Conservation (phyloP, 75 land plant genomes). For the Picea sitchensis region DNA sequence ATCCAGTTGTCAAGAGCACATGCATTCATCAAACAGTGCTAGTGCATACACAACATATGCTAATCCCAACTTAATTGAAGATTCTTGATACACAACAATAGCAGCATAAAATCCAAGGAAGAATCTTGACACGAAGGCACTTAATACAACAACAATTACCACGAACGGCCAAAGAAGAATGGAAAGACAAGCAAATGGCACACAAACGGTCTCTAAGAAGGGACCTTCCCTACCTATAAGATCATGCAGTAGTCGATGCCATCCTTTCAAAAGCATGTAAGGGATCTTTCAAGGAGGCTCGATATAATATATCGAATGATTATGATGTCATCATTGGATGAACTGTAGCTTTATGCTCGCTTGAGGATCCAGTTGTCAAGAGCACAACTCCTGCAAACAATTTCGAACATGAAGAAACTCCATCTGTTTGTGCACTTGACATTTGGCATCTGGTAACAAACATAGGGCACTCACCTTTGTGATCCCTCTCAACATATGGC, state of each 20-base stretch:
- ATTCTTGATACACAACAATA: conserved; percentile 46
- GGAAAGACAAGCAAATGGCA: conserved; percentile 42
- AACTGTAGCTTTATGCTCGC: too few relatives aligned
- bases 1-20: too few relatives aligned
- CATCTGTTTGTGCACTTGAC: too few relatives aligned
- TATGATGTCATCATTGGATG: too few relatives aligned
- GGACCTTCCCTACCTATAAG: conserved; percentile 22
- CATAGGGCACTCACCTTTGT: too few relatives aligned
- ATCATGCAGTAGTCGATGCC: conserved; percentile 22
- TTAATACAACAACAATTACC: conserved; percentile 17
- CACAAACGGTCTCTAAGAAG: conserved; percentile 33
- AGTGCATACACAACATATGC: conserved; percentile 64
- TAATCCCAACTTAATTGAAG: conserved; percentile 65
- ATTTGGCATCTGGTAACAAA: too few relatives aligned
- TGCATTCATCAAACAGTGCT: conserved; percentile 86
- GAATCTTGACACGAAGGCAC: conserved; percentile 21
- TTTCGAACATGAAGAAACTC: too few relatives aligned
- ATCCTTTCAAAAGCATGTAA: conserved; percentile 16
- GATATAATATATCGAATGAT: too few relatives aligned
- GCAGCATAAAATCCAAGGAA: conserved; percentile 32
- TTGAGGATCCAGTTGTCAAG: too few relatives aligned
- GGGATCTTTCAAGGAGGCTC: too few relatives aligned
- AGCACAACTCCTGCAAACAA: too few relatives aligned
- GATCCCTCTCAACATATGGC: too few relatives aligned
- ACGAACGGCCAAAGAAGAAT: conserved; percentile 30